phyloP scores from a whole-genome alignment of 2,329 filamentous ascomycete genomes.

The Claviceps sp. region DNA sequence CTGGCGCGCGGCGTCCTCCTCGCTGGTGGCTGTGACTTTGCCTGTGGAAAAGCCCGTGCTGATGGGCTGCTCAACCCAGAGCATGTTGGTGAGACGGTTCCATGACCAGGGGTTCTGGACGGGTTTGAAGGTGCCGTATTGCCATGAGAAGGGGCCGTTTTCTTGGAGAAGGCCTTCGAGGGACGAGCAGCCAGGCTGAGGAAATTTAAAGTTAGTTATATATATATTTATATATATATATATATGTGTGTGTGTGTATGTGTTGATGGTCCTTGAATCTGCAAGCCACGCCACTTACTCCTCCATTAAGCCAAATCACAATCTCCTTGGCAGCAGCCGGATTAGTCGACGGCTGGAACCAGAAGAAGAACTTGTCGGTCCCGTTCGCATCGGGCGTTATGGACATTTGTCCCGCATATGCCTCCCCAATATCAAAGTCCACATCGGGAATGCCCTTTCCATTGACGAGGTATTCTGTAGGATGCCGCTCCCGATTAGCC shows the following conservation, averaged over 20 bases:
- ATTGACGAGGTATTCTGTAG: constrained; percentile 43
- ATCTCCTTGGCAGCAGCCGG: constrained; percentile 39
- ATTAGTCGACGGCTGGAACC: constrained; percentile 37
- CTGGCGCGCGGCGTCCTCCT: constrained; percentile 53
- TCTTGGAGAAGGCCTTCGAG: constrained; percentile 60
- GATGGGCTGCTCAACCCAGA: constrained; percentile 60
- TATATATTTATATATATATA: background rate
- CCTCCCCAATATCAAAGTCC: constrained; percentile 47
- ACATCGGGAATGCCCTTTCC: constrained; percentile 49
- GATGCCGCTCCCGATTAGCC: background rate
- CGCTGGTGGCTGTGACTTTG: constrained; percentile 46
- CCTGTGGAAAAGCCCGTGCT: constrained; percentile 58
- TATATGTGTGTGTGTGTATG: background rate
- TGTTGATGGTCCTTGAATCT: background rate
- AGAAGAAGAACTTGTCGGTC: constrained; percentile 31
- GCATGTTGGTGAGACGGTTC: constrained; percentile 33
- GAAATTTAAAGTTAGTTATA: background rate
- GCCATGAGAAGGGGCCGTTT: constrained; percentile 62
- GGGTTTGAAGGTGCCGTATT: constrained; percentile 54
- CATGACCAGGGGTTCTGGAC: constrained; percentile 56
- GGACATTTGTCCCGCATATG: constrained; percentile 42
- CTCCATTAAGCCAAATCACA: constrained; percentile 48
- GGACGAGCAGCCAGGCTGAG: constrained; percentile 39
- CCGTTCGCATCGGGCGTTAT: constrained; percentile 30
- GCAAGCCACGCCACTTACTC: constrained; percentile 16